These are phyloP conservation scores for Stentor coeruleus DNA, from an alignment of 73 alveolate species.

Conservation along the genomic window DNA sequence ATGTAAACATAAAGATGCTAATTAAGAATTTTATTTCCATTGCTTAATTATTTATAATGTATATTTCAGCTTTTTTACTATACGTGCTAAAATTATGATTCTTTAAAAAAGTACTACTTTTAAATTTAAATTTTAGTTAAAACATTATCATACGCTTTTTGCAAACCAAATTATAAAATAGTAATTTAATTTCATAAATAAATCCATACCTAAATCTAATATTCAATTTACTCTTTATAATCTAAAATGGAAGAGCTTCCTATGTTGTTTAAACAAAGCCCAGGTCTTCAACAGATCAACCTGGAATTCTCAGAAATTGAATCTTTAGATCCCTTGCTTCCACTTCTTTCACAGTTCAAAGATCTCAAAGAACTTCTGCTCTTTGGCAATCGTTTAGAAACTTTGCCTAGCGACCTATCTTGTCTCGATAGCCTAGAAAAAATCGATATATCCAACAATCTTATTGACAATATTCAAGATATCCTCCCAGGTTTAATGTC, in stretches of 20 bases:
- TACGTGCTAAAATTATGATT: too few species aligned
- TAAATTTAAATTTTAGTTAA: too few species aligned
- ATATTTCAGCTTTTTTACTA: too few species aligned
- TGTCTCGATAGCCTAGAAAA: background rate
- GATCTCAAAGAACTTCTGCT: constrained; percentile 12
- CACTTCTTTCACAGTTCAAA: constrained; percentile 2
- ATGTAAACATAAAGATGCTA: too few species aligned
- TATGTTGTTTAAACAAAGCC: background rate
- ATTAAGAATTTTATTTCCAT: too few species aligned
- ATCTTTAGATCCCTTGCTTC: background rate
- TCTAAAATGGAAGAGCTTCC: background rate
- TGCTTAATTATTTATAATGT: too few species aligned
- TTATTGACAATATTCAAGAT: background rate
- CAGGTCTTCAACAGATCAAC: background rate
- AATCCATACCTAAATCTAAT: too few species aligned
- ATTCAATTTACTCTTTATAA: too few species aligned
- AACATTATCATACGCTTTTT: too few species aligned
- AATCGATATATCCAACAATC: constrained; percentile 1
- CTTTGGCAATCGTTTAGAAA: constrained; percentile 4
- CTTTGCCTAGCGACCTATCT: constrained; percentile 6
- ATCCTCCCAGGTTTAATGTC: background rate
- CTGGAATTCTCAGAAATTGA: constrained; percentile 1
- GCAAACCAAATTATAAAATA: too few species aligned
- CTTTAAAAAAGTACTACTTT: too few species aligned
- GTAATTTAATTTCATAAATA: too few species aligned